A percentile compares a stretch with the other conserved stretches of the same genome.
Conservation (phyloP, 2,329 filamentous ascomycete genomes). For the Calonectria leucothoes region DNA sequence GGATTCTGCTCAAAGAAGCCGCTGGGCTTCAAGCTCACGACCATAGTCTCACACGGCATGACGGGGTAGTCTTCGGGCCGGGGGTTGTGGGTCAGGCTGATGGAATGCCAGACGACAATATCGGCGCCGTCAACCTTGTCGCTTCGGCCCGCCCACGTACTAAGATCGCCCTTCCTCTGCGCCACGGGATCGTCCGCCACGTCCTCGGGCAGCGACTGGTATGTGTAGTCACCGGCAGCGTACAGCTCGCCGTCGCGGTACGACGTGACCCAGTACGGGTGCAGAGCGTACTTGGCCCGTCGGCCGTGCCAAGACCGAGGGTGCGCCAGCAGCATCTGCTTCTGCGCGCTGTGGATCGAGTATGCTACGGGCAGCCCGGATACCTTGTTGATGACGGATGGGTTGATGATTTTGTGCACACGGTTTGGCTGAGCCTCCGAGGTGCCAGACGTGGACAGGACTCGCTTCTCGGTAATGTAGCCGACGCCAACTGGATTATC, state of each 20-base stretch:
- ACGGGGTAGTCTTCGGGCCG: constrained; percentile 19
- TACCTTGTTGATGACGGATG: constrained; percentile 17
- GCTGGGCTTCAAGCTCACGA: constrained; percentile 16
- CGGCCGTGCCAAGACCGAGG: constrained; percentile 14
- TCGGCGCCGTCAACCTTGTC: constrained; percentile 18
- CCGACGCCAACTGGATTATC: constrained; percentile 15
- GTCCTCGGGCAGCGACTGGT: constrained; percentile 18
- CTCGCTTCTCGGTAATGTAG: constrained; percentile 12
- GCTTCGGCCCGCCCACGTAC: constrained; percentile 6
- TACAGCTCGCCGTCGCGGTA: constrained; percentile 18
- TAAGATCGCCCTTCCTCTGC: neutral
- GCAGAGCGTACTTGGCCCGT: constrained; percentile 10
- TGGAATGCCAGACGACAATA: constrained; percentile 22
- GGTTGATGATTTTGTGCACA: constrained; percentile 23
- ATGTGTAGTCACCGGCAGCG: constrained; percentile 21
- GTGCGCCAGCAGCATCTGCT: constrained; percentile 17
- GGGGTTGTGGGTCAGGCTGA: constrained; percentile 17
- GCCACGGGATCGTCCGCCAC: neutral
- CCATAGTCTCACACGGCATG: constrained; percentile 22
- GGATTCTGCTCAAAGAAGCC: constrained; percentile 24
- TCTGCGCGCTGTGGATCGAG: constrained; percentile 7
- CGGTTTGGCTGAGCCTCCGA: constrained; percentile 20
- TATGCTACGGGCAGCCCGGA: constrained; percentile 7
- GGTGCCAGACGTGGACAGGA: neutral
- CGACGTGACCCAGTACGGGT: constrained; percentile 20